Percentiles rank a stretch among this genome's conserved stretches.
Evolutionary conservation across 192 early-diverging fungal species (phyloP).

Genomic region (Thamnidium elegans): DNA sequence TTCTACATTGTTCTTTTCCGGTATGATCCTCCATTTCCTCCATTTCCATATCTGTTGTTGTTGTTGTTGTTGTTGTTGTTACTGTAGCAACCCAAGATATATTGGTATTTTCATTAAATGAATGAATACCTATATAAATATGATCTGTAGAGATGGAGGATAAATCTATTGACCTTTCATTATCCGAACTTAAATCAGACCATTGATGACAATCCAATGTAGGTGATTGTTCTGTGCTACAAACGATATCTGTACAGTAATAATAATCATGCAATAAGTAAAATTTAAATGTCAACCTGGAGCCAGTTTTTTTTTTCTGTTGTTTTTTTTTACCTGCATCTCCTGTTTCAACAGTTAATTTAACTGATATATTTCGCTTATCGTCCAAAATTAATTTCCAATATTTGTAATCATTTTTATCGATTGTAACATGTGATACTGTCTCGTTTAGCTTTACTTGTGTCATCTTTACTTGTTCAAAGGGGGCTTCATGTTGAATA

Average conservation of each 20-base stretch:
- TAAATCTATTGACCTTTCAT: conserved; percentile 13
- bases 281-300: background rate
- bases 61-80: background rate
- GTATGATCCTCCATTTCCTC: conserved; percentile 5
- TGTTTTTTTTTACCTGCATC: conserved; percentile 18
- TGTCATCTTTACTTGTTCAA: conserved; percentile 8
- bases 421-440: conserved; percentile 5
- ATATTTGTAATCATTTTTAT: conserved; percentile 11
- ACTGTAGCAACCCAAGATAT: conserved; percentile 5
- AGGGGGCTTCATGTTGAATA: conserved; percentile 7
- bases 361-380: conserved; percentile 2
- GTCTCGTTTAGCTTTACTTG: conserved; percentile 22
- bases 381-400: conserved; percentile 12
- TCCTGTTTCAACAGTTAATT: conserved; percentile 19
- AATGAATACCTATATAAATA: conserved; percentile 45
- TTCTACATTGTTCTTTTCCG: conserved; percentile 52
- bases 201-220: conserved; percentile 44
- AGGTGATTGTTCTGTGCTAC: conserved; percentile 27
- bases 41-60: conserved; percentile 7
- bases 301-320: background rate
- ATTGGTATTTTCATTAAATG: conserved; percentile 12
- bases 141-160: conserved; percentile 7
- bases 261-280: conserved; percentile 6
- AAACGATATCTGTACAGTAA: conserved; percentile 38
- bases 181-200: conserved; percentile 40